Conservation (phyloP, 257 asterid genomes). For the Solanum tarijense region DNA sequence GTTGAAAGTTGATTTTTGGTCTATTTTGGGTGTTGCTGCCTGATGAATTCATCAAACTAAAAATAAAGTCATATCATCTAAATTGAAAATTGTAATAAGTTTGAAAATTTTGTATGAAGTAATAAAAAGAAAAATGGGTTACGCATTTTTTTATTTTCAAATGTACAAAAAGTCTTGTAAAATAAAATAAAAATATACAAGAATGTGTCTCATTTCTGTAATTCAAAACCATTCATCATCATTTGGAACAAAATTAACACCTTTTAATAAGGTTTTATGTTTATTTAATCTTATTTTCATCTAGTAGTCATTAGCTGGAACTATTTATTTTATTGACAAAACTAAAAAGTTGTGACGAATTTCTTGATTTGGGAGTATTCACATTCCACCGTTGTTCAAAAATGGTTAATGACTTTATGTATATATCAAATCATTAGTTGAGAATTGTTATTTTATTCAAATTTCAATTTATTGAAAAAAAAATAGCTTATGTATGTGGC, state of each 20-base stretch:
- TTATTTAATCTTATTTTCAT: background rate
- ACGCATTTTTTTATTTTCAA: background rate
- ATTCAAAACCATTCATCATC: background rate
- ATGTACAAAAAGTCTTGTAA: background rate
- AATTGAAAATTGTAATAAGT: background rate
- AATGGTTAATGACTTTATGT: background rate
- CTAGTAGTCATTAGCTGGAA: background rate
- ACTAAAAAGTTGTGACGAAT: background rate
- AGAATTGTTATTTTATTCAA: background rate
- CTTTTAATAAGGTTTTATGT: background rate
- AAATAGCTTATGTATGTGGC: background rate
- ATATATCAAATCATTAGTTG: background rate
- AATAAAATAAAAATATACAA: background rate
- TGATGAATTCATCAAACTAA: background rate
- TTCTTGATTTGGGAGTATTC: background rate
- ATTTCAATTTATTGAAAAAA: background rate
- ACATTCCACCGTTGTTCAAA: background rate
- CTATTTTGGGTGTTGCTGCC: background rate
- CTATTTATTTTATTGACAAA: background rate
- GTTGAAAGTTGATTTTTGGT: background rate
- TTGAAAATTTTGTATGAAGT: background rate
- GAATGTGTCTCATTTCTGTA: background rate
- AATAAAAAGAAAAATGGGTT: background rate
- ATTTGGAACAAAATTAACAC: background rate
- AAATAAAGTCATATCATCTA: background rate